Percentiles rank a stretch among this genome's conserved stretches.
Evolutionary conservation across 345 rosid species (phyloP).

Genomic region (Eutrema japonicum): DNA sequence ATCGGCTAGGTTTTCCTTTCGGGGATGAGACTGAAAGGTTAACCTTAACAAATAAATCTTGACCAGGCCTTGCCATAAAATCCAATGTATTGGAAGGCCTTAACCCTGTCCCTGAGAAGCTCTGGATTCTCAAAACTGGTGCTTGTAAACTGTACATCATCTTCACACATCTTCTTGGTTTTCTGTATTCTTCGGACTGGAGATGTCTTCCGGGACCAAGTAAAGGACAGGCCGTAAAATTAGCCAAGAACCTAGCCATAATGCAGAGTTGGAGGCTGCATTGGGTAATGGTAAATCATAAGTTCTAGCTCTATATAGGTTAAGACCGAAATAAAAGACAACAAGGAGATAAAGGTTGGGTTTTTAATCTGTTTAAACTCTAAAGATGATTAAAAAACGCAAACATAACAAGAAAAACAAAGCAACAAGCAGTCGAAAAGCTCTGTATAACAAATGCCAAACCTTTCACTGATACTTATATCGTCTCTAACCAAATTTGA

Average conservation of each 20-base stretch:
- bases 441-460: not conserved
- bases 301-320: conserved; percentile 16
- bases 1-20: conserved; percentile 55
- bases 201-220: conserved; percentile 49
- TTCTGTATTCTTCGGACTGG: conserved; percentile 52
- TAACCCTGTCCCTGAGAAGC: conserved; percentile 67
- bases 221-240: conserved; percentile 52
- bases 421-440: not conserved
- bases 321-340: conserved; percentile 10
- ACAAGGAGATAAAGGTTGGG: not conserved
- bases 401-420: conserved; percentile 1
- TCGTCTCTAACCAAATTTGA: not conserved
- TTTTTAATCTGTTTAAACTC: not conserved
- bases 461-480: not conserved
- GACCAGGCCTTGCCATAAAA: conserved; percentile 42
- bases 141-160: conserved; percentile 52
- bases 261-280: conserved; percentile 51
- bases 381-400: not conserved
- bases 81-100: conserved; percentile 60
- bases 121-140: conserved; percentile 52
- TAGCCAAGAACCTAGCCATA: conserved; percentile 79
- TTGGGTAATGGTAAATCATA: conserved; percentile 10
- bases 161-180: conserved; percentile 49
- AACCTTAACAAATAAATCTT: conserved; percentile 55
- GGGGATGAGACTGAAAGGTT: conserved; percentile 48